Evolutionary conservation across 192 early-diverging fungal species (phyloP).

Genomic region (Coemansia erecta): DNA sequence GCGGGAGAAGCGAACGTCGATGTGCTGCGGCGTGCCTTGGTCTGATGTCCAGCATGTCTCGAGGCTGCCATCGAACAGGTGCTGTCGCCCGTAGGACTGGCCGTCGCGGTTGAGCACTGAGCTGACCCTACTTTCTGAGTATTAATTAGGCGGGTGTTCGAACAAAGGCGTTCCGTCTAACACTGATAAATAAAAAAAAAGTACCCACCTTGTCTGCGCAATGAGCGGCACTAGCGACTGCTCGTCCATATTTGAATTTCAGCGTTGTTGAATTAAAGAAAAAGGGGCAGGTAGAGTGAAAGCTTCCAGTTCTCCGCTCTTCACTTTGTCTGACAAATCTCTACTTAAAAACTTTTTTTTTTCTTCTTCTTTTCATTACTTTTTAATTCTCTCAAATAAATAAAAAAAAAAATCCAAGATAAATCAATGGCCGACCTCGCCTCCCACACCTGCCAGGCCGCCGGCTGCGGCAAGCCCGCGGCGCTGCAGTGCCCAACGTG

Average conservation of each 20-base stretch:
- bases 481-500: slow-evolving; percentile 81
- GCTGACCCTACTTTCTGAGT: slow-evolving; percentile 67
- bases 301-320: too few species aligned
- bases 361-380: not conserved
- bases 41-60: slow-evolving; percentile 98
- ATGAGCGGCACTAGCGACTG: slow-evolving; percentile 15
- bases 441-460: slow-evolving; percentile 38
- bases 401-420: not conserved
- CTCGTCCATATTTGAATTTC: too few species aligned
- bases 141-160: too few species aligned
- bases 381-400: too few species aligned
- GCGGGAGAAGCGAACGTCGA: slow-evolving; percentile 65
- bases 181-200: too few species aligned
- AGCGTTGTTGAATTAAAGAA: too few species aligned
- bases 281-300: too few species aligned
- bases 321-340: too few species aligned
- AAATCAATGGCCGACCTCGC: not conserved
- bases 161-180: too few species aligned
- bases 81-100: slow-evolving; percentile 74
- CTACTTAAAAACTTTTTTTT: too few species aligned
- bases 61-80: slow-evolving; percentile 69
- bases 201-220: slow-evolving; percentile 22
- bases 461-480: slow-evolving; percentile 65
- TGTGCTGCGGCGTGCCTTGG: slow-evolving; percentile 74
- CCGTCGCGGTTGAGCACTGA: slow-evolving; percentile 83